Conservation (phyloP, 148 eudicot species). For the Rhododendron simsii region DNA sequence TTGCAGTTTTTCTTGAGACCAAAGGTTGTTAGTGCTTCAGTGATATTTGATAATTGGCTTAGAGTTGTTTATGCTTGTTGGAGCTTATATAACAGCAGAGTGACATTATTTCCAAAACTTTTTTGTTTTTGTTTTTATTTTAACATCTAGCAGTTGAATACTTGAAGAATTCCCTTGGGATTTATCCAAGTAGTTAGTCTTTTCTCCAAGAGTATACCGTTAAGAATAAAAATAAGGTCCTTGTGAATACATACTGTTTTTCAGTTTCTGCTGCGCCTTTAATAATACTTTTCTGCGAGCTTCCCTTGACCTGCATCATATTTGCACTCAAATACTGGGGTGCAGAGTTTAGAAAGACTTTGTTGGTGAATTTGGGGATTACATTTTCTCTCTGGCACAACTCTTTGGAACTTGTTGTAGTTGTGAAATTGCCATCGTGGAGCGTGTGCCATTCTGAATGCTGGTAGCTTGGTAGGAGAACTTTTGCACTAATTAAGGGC, state of each 20-base stretch:
- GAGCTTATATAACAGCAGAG: background rate
- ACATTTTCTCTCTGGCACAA: background rate
- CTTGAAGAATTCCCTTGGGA: background rate
- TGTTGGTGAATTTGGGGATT: background rate
- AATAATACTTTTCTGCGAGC: background rate
- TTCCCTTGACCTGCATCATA: background rate
- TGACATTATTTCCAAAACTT: background rate
- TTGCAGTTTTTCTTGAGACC: background rate
- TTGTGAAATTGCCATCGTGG: background rate
- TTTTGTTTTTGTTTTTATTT: background rate
- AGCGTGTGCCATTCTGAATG: background rate
- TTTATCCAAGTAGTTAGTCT: background rate
- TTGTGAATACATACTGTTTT: background rate
- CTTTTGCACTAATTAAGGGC: background rate
- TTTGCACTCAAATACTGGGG: background rate
- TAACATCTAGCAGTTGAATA: background rate
- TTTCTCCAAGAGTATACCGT: background rate
- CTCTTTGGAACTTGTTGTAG: background rate
- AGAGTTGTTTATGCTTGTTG: background rate
- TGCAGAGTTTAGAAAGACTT: background rate
- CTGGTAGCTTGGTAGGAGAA: background rate
- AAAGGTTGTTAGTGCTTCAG: background rate
- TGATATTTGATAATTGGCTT: background rate
- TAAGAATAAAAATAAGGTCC: background rate
- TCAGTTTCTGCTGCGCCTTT: background rate